Base-by-base conservation (phyloP, 1,284 basidiomycete genomes). In the Schizophyllum commune region DNA sequence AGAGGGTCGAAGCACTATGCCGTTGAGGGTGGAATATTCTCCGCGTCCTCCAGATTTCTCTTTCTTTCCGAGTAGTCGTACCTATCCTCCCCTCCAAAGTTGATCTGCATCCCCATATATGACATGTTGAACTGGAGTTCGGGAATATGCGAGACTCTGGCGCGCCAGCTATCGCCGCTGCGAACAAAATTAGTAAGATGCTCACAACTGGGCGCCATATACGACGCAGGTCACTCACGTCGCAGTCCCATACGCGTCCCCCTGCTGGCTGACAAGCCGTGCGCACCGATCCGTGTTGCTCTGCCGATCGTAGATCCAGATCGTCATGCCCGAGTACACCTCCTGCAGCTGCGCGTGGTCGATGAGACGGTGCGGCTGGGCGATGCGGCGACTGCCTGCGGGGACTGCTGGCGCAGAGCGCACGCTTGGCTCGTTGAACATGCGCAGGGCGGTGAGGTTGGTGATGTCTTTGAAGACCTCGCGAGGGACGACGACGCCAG, bases 141-240 rank as follows among this genome's bases (percentile, higher is more conserved):
- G 64, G 80, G 83, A 7, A 91, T 81, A 68, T 89, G 88, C 34
- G 82, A 76, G 2, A 78, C 86, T 59, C 84, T 78, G 9, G 85
- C 86, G 32, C 89, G 81, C 88, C 89, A 92, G 67, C 88, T 91
- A 66, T 92, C 89, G 21, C 81, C 89, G 21, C 89, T 91, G 71
- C 57, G 19, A 7, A 54, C 54, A 34, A 55, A 32, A 47, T 6
- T 51, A 15, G 27, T 27, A 57, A 27, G 51, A 21, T n/a, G 33
- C 3, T 5, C 52, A 27, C 19, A 57, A 9, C 34, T 15, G 5
- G 22, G 51, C 58, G 53, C 58, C 39, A 51, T 20, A 52, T 33
- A 55, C 17, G 54, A 60, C 15, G 47, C 53, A 32, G 32, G 51
- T 27, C 27, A 79, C 86, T 72, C 68, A 89, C 88, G 88, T 88